Conservation (phyloP, 306 rosid species). For the Quercus gilva region DNA sequence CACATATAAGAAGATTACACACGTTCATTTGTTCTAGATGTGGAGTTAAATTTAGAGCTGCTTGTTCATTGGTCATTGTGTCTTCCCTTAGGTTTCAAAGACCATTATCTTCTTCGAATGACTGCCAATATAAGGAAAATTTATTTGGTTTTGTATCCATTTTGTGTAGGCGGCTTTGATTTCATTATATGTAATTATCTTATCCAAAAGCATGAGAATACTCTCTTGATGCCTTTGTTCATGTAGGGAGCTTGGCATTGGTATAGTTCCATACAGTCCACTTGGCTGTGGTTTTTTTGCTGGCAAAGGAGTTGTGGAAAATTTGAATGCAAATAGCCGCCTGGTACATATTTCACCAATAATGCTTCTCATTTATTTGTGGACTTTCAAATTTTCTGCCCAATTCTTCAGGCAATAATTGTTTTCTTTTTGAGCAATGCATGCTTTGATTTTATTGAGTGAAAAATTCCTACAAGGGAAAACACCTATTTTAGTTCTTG, state of each 20-base stretch:
- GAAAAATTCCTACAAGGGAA: background rate
- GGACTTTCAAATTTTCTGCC: background rate
- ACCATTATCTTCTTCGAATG: background rate
- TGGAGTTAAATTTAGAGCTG: background rate
- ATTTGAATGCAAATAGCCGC: slow-evolving; percentile 28
- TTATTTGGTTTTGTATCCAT: background rate
- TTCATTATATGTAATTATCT: background rate
- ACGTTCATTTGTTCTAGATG: background rate
- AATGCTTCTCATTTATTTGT: background rate
- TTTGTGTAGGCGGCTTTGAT: background rate
- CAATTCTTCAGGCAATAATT: background rate
- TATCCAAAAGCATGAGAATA: background rate
- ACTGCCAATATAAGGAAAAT: background rate
- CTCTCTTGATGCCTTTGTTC: background rate
- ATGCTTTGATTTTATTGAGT: background rate
- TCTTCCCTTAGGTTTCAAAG: background rate
- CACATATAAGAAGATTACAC: too few relatives aligned
- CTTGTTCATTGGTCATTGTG: background rate
- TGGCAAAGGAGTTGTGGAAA: slow-evolving; percentile 65
- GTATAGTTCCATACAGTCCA: slow-evolving; percentile 80
- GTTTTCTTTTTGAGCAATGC: background rate
- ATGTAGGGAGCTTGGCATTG: slow-evolving; percentile 76
- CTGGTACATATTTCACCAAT: slow-evolving; percentile 35
- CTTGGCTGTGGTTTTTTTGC: slow-evolving; percentile 82
- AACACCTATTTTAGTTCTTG: too few relatives aligned